Evolutionary conservation across 345 rosid genomes (phyloP).

Genomic region (Jatropha curcas): DNA sequence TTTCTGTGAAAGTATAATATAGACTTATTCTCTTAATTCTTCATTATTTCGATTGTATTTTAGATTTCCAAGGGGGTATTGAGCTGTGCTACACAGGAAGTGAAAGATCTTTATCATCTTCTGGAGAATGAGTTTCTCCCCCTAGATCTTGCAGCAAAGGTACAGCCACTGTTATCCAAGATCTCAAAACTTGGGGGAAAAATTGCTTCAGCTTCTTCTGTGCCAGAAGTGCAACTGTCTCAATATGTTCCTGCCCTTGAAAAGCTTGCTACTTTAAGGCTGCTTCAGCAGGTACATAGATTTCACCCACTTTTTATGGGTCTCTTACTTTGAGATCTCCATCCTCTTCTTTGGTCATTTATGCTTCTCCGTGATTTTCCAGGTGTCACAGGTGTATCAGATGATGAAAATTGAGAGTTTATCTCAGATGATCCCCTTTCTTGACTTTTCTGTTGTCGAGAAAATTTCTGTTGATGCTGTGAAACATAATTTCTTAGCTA

Average conservation of each 20-base stretch:
- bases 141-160: conserved; percentile 75
- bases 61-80: conserved; percentile 89
- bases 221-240: conserved; percentile 83
- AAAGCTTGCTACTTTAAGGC: conserved; percentile 80
- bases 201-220: conserved; percentile 83
- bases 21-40: background rate
- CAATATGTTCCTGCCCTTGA: conserved; percentile 83
- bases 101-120: conserved; percentile 87
- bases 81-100: conserved; percentile 96
- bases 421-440: conserved; percentile 87
- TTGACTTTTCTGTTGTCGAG: conserved; percentile 75
- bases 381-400: conserved; percentile 93
- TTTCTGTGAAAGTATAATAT: background rate
- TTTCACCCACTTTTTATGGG: background rate
- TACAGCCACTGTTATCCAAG: conserved; percentile 71
- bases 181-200: conserved; percentile 89
- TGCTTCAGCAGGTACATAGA: conserved; percentile 78
- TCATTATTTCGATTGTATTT: conserved; percentile 13
- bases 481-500: conserved; percentile 69
- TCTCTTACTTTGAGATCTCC: background rate
- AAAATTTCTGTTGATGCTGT: conserved; percentile 94
- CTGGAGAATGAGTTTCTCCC: conserved; percentile 90
- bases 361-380: conserved; percentile 23
- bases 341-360: background rate
- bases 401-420: conserved; percentile 74